Percentiles rank a stretch among this genome's conserved stretches.
Conservation (phyloP, 805 yeast species). For the Kazachstania martiniae region DNA sequence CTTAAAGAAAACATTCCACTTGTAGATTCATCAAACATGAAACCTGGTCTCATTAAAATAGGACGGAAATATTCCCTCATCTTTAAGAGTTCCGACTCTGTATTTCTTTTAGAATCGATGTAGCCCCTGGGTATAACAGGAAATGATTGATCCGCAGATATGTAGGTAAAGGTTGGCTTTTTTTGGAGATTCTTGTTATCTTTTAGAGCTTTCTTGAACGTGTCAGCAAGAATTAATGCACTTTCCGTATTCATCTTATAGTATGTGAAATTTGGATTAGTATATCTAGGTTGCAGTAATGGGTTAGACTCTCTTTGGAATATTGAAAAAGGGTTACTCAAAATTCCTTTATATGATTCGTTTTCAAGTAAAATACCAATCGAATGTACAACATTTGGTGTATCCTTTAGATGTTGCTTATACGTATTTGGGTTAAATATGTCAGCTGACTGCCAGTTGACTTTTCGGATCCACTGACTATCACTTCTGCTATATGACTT, state of each 20-base stretch:
- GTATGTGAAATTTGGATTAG: slow-evolving; percentile 35
- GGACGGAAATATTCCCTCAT: slow-evolving; percentile 36
- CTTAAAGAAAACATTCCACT: too few species aligned
- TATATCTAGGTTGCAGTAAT: slow-evolving; percentile 19
- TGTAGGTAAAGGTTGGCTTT: slow-evolving; percentile 49
- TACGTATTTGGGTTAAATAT: slow-evolving; percentile 57
- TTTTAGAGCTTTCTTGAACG: slow-evolving; percentile 27
- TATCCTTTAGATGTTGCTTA: slow-evolving; percentile 3
- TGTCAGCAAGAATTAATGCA: slow-evolving; percentile 52
- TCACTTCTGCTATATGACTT: slow-evolving; percentile 18
- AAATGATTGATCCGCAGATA: slow-evolving; percentile 68
- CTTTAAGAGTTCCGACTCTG: slow-evolving; percentile 47
- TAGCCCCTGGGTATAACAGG: slow-evolving; percentile 64
- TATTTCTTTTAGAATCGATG: slow-evolving; percentile 63
- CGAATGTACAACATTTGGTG: slow-evolving; percentile 65
- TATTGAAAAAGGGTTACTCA: neutral
- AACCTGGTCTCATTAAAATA: slow-evolving; percentile 68
- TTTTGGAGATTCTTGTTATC: slow-evolving; percentile 2
- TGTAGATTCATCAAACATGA: slow-evolving; percentile 54
- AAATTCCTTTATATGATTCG: slow-evolving; percentile 48
- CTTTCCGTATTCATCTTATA: slow-evolving; percentile 59
- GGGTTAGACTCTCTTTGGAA: slow-evolving; percentile 48
- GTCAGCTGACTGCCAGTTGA: slow-evolving; percentile 58
- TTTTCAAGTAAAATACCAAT: slow-evolving; percentile 70
- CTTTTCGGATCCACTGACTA: slow-evolving; percentile 42